Base-by-base conservation (phyloP, 2,329 filamentous ascomycete genomes). In the Kalaharituber pfeilii region DNA sequence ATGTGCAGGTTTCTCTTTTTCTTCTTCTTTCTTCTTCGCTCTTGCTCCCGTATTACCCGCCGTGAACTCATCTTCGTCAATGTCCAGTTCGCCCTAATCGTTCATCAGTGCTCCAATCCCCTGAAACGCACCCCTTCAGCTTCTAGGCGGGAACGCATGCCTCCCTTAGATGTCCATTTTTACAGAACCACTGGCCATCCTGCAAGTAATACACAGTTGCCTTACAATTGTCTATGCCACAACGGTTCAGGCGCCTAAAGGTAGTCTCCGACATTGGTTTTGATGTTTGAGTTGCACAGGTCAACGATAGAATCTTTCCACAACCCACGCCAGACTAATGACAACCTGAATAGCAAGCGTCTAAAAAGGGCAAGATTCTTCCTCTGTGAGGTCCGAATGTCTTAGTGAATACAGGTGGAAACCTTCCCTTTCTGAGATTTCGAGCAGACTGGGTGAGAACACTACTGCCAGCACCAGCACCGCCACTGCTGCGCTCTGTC, bases 81-180 rank as follows among this genome's bases (percentile, higher is more conserved):
- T 44, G 13, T 58, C 53, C 22, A 56, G 53, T 39, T 61, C 58
- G 24, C 57, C 56, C 56, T 57, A 45, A 13, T 25, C 20, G 24
- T 20, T 25, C 5, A 39, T 6, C 33, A 39, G 20, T 39, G 8
- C 2, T 39, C 5, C 33, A 13, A 39, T 39, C 2, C 20, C 20
- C 2, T 5, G 20, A 18, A 39, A 39, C 15, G 15, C 4, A 39
- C 33, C 33, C 5, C 2, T 39, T n/a, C n/a, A n/a, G n/a, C n/a
- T n/a, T n/a, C n/a, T n/a, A n/a, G n/a, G n/a, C n/a, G n/a, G 33
- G 33, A 9, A 50, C 18, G 58, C 67, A 57, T 69, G 85, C 83
- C 69, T 86, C 80, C 62, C 88, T 80, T 61, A 81, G 78, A 70
- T 93, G 86, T 28, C 86, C 86, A 61, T 84, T 81, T 59, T 81